A percentile compares a stretch with the other conserved stretches of the same genome.
phyloP scores from a whole-genome alignment of 2,329 filamentous ascomycete species.

The Fusarium domesticum region DNA sequence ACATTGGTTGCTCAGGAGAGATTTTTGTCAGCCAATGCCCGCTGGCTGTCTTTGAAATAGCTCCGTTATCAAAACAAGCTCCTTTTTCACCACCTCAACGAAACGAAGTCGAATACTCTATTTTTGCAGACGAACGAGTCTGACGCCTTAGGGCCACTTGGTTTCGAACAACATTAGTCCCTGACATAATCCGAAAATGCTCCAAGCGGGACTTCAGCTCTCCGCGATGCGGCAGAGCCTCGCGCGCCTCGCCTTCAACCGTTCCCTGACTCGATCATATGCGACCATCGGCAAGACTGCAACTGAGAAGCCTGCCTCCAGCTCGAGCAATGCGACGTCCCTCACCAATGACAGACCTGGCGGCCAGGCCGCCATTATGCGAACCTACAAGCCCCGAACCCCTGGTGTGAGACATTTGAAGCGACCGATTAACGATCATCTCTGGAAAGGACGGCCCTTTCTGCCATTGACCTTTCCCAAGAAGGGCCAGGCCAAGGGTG shows the following conservation, averaged over 20 bases:
- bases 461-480: constrained; percentile 84
- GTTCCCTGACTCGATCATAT: constrained; percentile 31
- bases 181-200: constrained; percentile 24
- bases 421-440: constrained; percentile 90
- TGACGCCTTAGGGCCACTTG: constrained; percentile 12
- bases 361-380: constrained; percentile 51
- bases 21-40: constrained; percentile 8
- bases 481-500: constrained; percentile 89
- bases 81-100: constrained; percentile 11
- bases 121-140: not conserved
- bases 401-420: constrained; percentile 89
- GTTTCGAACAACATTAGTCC: not conserved
- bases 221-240: constrained; percentile 29
- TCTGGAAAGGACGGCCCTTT: constrained; percentile 90
- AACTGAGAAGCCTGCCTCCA: constrained; percentile 15
- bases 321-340: constrained; percentile 22
- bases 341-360: constrained; percentile 22
- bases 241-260: constrained; percentile 29
- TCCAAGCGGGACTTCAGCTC: constrained; percentile 32
- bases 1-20: constrained; percentile 6
- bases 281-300: constrained; percentile 27
- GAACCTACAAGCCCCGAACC: constrained; percentile 90
- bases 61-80: constrained; percentile 11
- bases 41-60: constrained; percentile 6
- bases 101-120: constrained; percentile 1